Percentiles rank a stretch among this genome's conserved stretches.
Conservation (phyloP, 2,329 filamentous ascomycete genomes). For the Xylariomycetidae sp. region DNA sequence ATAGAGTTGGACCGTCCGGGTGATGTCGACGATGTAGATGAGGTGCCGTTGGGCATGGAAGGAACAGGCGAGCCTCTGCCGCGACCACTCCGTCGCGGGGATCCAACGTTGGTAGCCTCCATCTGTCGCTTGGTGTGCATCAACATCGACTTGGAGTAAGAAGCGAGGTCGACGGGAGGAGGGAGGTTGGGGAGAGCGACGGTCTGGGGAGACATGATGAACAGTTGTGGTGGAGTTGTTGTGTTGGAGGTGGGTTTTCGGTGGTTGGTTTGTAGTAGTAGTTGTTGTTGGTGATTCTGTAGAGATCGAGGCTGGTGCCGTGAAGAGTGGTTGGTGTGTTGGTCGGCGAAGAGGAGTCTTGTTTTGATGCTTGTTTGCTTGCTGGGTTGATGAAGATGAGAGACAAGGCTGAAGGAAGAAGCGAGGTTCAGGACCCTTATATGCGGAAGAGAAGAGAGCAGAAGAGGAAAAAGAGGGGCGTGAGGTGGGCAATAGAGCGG, state of each 20-base stretch:
- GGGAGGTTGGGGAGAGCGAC: constrained; percentile 20
- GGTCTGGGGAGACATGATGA: constrained; percentile 19
- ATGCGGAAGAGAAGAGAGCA: constrained; percentile 8
- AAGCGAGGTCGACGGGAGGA: constrained; percentile 26
- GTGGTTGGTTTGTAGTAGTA: neutral
- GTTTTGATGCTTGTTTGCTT: constrained; percentile 1
- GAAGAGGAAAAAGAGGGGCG: constrained; percentile 10
- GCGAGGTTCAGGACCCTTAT: constrained; percentile 17
- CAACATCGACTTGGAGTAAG: constrained; percentile 56
- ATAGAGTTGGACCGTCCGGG: constrained; percentile 11
- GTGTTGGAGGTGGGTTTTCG: neutral
- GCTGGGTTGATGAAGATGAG: neutral
- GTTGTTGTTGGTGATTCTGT: neutral
- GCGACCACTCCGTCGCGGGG: constrained; percentile 26
- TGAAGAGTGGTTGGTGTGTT: neutral
- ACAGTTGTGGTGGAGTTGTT: neutral
- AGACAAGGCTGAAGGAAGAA: constrained; percentile 1
- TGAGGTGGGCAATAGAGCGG: constrained; percentile 1
- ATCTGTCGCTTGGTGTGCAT: constrained; percentile 61
- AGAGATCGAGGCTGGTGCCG: neutral
- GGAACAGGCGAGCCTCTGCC: constrained; percentile 11
- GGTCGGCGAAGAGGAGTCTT: neutral
- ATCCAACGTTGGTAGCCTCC: constrained; percentile 47
- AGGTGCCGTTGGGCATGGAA: constrained; percentile 21
- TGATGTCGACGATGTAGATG: constrained; percentile 6